Evolutionary conservation across 805 yeast genomes (phyloP).

Genomic region (Myxozyma kluyveri): DNA sequence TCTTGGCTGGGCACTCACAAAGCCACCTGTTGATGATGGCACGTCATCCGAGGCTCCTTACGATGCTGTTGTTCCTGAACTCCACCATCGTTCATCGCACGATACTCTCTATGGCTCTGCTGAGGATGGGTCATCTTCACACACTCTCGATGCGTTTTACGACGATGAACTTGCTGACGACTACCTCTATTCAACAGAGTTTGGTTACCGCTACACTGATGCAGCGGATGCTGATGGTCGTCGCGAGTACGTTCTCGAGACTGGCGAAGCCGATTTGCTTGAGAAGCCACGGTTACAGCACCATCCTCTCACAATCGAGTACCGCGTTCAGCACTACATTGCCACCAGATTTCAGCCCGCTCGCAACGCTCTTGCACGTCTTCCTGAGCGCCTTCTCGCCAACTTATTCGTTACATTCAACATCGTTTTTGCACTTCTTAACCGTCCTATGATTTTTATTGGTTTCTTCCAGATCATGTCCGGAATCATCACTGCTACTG

Average conservation of each 20-base stretch:
- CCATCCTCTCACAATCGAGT: constrained; percentile 21
- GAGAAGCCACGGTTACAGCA: constrained; percentile 19
- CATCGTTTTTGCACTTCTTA: constrained; percentile 50
- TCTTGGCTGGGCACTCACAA: constrained; percentile 43
- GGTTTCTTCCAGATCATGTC: constrained; percentile 55
- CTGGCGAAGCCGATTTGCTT: constrained; percentile 16
- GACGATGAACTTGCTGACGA: constrained; percentile 1
- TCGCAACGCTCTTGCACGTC: constrained; percentile 15
- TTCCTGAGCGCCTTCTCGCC: constrained; percentile 32
- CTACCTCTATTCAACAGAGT: constrained; percentile 12
- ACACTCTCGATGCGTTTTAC: not conserved
- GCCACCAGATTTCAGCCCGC: constrained; percentile 18
- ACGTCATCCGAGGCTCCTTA: not conserved
- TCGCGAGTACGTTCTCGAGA: constrained; percentile 26
- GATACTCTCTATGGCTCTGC: not conserved
- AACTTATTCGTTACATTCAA: constrained; percentile 37
- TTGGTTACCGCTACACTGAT: constrained; percentile 34
- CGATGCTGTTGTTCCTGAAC: constrained; percentile 21
- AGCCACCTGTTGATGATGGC: not conserved
- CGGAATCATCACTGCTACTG: constrained; percentile 62
- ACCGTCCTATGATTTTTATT: constrained; percentile 63
- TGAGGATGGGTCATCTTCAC: not conserved
- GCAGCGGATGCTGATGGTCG: constrained; percentile 34
- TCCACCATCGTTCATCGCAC: not conserved
- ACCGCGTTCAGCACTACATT: constrained; percentile 21